phyloP scores from a whole-genome alignment of 345 rosid species.

The Turritis glabra region DNA sequence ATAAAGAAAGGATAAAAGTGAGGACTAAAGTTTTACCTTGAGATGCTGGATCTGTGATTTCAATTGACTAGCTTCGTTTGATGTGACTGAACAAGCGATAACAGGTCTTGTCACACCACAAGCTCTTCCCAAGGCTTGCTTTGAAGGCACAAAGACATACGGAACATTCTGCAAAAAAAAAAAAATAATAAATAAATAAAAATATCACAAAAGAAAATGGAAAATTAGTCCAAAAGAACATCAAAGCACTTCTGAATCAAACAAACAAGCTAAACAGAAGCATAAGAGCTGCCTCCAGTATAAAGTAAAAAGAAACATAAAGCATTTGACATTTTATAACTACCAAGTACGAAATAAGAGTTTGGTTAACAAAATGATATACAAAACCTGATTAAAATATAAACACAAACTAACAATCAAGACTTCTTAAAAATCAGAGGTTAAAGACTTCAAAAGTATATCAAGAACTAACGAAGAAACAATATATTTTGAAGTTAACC shows the following conservation, averaged over 20 bases:
- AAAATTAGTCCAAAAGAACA: not conserved
- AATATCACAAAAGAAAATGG: not conserved
- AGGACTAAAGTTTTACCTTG: conserved; percentile 50
- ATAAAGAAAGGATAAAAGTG: not conserved
- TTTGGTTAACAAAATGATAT: not conserved
- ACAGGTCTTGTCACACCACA: conserved; percentile 97
- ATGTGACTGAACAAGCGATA: conserved; percentile 82
- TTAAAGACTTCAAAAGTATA: not conserved
- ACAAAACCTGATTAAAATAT: not conserved
- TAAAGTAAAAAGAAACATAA: not conserved
- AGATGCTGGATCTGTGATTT: conserved; percentile 83
- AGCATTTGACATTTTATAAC: not conserved
- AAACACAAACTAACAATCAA: not conserved
- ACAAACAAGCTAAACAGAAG: not conserved
- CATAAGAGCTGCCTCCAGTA: not conserved
- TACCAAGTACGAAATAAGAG: not conserved
- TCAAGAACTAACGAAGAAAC: not conserved
- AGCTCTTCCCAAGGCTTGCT: conserved; percentile 95
- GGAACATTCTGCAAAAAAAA: conserved; percentile 78
- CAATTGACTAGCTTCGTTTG: conserved; percentile 87
- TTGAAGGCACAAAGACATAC: conserved; percentile 95
- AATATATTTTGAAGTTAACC: too few relatives aligned
- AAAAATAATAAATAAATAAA: too few relatives aligned
- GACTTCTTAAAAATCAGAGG: too few relatives aligned
- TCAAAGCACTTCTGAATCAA: not conserved